Evolutionary conservation across 2,329 filamentous ascomycete species (phyloP).

Genomic region (Claviceps humidiphila): DNA sequence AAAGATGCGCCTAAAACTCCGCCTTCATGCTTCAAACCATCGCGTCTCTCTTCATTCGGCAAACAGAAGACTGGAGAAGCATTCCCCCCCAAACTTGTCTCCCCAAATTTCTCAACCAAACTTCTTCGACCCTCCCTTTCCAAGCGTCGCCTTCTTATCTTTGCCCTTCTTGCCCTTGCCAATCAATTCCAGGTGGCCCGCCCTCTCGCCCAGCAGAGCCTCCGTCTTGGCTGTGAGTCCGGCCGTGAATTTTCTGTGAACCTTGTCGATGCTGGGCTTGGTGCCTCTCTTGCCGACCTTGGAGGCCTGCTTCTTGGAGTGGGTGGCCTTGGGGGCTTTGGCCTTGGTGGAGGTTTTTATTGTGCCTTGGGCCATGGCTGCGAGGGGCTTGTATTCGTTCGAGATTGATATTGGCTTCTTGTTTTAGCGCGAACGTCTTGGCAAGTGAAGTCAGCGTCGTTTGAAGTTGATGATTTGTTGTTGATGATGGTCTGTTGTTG

Average conservation of each 20-base stretch:
- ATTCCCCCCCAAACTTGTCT: background rate
- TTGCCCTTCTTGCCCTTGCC: constrained; percentile 38
- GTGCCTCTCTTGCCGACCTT: constrained; percentile 36
- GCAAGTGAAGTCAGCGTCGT: background rate
- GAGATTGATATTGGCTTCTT: background rate
- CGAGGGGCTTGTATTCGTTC: background rate
- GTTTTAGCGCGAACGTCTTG: background rate
- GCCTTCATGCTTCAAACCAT: too few species aligned
- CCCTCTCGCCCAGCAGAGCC: constrained; percentile 43
- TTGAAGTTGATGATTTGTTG: background rate
- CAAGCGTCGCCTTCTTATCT: constrained; percentile 24
- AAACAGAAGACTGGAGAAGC: too few species aligned
- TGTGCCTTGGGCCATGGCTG: constrained; percentile 40
- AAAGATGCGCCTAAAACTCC: too few species aligned
- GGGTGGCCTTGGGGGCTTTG: constrained; percentile 25
- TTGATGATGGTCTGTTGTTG: background rate
- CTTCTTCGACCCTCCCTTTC: constrained; percentile 38
- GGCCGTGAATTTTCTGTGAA: constrained; percentile 40
- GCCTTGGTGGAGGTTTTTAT: constrained; percentile 33
- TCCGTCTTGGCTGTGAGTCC: constrained; percentile 43
- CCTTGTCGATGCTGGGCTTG: constrained; percentile 36
- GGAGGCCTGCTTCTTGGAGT: constrained; percentile 29
- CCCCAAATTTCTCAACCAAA: constrained; percentile 22
- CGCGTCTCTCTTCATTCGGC: too few species aligned
- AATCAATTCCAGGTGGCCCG: constrained; percentile 46